Conservation (phyloP, 305 asterid species). For the Fraxinus paxiana region DNA sequence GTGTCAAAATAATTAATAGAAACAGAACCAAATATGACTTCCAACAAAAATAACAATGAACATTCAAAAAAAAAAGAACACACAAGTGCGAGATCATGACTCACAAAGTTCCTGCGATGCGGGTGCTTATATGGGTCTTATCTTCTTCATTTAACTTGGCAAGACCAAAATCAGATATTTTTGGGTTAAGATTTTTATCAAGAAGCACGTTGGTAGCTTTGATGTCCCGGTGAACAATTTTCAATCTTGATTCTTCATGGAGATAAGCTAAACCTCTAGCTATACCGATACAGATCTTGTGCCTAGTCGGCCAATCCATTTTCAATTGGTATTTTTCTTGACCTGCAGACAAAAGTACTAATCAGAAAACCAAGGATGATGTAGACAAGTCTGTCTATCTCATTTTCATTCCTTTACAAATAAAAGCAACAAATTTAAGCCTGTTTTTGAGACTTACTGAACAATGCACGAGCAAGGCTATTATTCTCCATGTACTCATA, state of each 20-base stretch:
- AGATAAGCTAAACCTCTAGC: constrained; percentile 74
- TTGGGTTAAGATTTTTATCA: constrained; percentile 48
- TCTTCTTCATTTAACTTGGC: constrained; percentile 67
- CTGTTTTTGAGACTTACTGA: constrained; percentile 30
- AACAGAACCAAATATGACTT: neutral
- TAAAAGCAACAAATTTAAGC: neutral
- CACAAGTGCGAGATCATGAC: neutral
- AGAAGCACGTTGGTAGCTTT: constrained; percentile 64
- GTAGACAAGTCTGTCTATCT: neutral
- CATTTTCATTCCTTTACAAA: neutral
- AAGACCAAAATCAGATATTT: constrained; percentile 70
- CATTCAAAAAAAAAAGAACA: neutral
- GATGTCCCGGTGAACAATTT: constrained; percentile 35
- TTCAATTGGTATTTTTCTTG: constrained; percentile 39
- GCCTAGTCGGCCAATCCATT: constrained; percentile 62
- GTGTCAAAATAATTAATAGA: neutral
- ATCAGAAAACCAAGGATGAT: neutral
- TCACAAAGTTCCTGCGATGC: constrained; percentile 68
- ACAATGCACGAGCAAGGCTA: constrained; percentile 51
- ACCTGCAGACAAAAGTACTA: constrained; percentile 29
- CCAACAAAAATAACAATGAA: neutral
- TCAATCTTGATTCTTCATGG: constrained; percentile 65
- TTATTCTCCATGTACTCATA: constrained; percentile 58
- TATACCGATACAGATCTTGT: constrained; percentile 48
- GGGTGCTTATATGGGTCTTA: constrained; percentile 68